Base-by-base conservation (phyloP, 306 rosid species). In the Vigna reflexopilosa region DNA sequence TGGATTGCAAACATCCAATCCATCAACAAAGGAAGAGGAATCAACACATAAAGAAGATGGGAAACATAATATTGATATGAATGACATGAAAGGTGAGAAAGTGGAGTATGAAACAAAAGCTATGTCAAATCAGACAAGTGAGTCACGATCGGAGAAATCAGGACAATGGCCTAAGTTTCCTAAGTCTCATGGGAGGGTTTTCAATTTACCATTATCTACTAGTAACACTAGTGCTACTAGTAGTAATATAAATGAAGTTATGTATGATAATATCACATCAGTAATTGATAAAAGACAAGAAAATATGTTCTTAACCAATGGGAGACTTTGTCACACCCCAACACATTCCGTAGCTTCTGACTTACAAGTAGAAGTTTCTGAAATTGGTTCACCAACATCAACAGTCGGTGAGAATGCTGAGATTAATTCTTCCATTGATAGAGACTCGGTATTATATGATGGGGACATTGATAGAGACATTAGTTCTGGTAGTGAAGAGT, bases 291-390 rank as follows among this genome's bases (percentile, higher is more conserved):
- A 76, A 78, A 77, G 81, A 69, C 85, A 86, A 0, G 90, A 89
- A 12, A 74, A 50, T 16, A 42, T 83, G 49, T 78, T 81, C 45
- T 88, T 64, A 72, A 3, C 68, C 0, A 85, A 70, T 8, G 82
- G 86, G 9, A 72, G 74, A 3, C 22, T 72, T 61, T 85, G 85
- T 76, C 97, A 91, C 49, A 90, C 91, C 1, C 92, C 88, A 36
- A 80, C 94, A 11, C 83, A 55, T 75, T 96, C 97, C 70, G 88
- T 96, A 56, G 98, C 99, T 64, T 96, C 99, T 76, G 99, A 96
- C 56, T 26, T 93, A 70, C 97, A 96, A 83, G 99, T 96, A 36
- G 99, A 93, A 85, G 89, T 91, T 30, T 96, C 99, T n/a, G 98
- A 96, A 52, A 1, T 81, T 42, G 93, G 94, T 57, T 93, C 99